phyloP scores from a whole-genome alignment of 345 rosid species.

The Gossypium anomalum region DNA sequence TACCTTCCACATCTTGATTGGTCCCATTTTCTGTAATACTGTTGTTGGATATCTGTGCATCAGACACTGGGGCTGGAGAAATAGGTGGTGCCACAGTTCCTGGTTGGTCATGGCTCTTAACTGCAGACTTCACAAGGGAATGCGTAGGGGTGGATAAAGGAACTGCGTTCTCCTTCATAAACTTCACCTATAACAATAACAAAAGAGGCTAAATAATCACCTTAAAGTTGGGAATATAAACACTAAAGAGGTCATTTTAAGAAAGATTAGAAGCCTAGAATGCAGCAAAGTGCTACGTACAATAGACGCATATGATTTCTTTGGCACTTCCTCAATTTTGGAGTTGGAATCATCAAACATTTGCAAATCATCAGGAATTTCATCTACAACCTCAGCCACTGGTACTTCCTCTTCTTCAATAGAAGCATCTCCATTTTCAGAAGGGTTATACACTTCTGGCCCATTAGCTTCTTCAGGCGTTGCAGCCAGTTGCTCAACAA shows the following conservation, averaged over 20 bases:
- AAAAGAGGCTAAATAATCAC: slow-evolving; percentile 1
- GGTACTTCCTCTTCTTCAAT: slow-evolving; percentile 32
- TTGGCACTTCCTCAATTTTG: slow-evolving; percentile 61
- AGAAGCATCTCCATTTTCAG: slow-evolving; percentile 40
- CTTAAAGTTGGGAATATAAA: neutral
- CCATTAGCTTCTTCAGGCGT: slow-evolving; percentile 34
- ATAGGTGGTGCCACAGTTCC: slow-evolving; percentile 34
- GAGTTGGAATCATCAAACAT: slow-evolving; percentile 40
- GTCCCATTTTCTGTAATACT: slow-evolving; percentile 55
- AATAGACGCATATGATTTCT: slow-evolving; percentile 91
- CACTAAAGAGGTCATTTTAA: neutral
- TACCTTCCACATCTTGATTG: slow-evolving; percentile 53
- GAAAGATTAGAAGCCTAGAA: neutral
- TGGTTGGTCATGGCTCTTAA: slow-evolving; percentile 62
- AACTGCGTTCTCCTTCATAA: slow-evolving; percentile 60
- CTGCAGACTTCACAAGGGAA: slow-evolving; percentile 43
- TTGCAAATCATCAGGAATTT: slow-evolving; percentile 38
- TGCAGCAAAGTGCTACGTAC: slow-evolving; percentile 36
- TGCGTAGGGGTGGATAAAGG: slow-evolving; percentile 35
- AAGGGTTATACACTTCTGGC: slow-evolving; percentile 31
- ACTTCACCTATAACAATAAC: slow-evolving; percentile 51
- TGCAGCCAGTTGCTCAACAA: slow-evolving; percentile 29
- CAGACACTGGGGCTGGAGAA: slow-evolving; percentile 36
- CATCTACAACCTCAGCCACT: slow-evolving; percentile 54
- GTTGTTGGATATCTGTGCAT: slow-evolving; percentile 38